Evolutionary conservation across 352 stramenopile genomes (phyloP).

Genomic region (Globisporangium iwayamae): DNA sequence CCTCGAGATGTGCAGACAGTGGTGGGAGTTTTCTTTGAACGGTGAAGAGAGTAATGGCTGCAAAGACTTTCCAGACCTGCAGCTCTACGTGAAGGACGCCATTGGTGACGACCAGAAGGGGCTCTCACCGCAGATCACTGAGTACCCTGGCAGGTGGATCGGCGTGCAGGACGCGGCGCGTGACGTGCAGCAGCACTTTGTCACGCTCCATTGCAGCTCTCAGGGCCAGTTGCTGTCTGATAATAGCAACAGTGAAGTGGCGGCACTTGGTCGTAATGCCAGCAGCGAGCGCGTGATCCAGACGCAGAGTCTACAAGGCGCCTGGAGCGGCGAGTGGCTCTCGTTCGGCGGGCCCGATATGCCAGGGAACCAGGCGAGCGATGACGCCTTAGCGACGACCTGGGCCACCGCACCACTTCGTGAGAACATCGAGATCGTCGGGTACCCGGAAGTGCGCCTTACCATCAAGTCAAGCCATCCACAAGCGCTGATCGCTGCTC

Average conservation of each 20-base stretch:
- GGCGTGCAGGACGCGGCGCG: conserved; percentile 24
- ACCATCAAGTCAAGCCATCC: conserved; percentile 31
- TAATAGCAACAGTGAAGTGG: neutral
- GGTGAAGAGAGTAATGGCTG: conserved; percentile 19
- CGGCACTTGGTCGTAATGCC: neutral
- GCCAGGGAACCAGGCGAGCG: conserved; percentile 35
- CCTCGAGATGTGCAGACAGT: conserved; percentile 43
- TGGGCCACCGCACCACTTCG: conserved; percentile 25
- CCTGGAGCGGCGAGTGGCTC: conserved; percentile 51
- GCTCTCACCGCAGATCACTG: conserved; percentile 28
- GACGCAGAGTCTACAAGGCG: conserved; percentile 33
- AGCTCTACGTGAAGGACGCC: conserved; percentile 44
- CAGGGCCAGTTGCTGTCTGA: conserved; percentile 7
- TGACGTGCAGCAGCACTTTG: conserved; percentile 32
- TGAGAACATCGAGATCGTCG: conserved; percentile 32
- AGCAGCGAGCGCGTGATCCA: conserved; percentile 19
- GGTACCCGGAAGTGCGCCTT: conserved; percentile 35
- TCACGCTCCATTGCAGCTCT: conserved; percentile 26
- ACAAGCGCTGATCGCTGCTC: conserved; percentile 35
- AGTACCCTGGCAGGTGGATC: conserved; percentile 42
- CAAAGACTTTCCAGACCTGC: conserved; percentile 31
- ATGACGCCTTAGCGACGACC: conserved; percentile 31
- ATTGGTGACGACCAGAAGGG: conserved; percentile 18
- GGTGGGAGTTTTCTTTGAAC: conserved; percentile 43
- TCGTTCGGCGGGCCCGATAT: conserved; percentile 50